Evolutionary conservation across 805 yeast genomes (phyloP).

Genomic region (Lipomyces japonicus): DNA sequence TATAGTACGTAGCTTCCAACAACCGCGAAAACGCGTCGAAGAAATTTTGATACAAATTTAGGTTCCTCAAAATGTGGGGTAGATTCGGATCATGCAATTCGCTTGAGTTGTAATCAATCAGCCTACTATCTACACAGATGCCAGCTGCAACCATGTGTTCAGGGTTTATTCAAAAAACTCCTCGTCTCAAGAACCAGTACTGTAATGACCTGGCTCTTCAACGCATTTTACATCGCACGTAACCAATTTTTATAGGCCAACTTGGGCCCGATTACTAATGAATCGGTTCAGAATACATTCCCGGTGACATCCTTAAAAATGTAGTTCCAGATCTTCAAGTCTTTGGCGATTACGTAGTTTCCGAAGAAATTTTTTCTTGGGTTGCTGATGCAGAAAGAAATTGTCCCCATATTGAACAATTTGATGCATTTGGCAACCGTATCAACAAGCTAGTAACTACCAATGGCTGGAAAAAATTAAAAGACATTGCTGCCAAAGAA

Average conservation of each 20-base stretch:
- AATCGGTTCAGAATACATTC: constrained; percentile 12
- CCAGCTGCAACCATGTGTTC: constrained; percentile 31
- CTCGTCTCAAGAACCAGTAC: constrained; percentile 33
- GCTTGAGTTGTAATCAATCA: no score
- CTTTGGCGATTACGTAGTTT: constrained; percentile 32
- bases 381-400: constrained; percentile 35
- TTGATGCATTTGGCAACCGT: constrained; percentile 35
- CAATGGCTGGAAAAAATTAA: constrained; percentile 35
- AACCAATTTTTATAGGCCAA: neutral
- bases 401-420: constrained; percentile 32
- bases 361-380: constrained; percentile 31
- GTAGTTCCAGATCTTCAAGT: constrained; percentile 25
- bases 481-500: constrained; percentile 23
- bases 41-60: no score
- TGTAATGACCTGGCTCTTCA: constrained; percentile 28
- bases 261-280: neutral
- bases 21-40: no score
- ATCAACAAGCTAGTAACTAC: constrained; percentile 33
- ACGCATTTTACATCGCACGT: constrained; percentile 23
- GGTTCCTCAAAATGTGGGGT: no score
- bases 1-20: neutral
- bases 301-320: constrained; percentile 5
- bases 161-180: constrained; percentile 33
- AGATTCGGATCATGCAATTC: no score
- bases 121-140: no score